phyloP scores from a whole-genome alignment of 352 stramenopile species.

The Globisporangium camurandrum region DNA sequence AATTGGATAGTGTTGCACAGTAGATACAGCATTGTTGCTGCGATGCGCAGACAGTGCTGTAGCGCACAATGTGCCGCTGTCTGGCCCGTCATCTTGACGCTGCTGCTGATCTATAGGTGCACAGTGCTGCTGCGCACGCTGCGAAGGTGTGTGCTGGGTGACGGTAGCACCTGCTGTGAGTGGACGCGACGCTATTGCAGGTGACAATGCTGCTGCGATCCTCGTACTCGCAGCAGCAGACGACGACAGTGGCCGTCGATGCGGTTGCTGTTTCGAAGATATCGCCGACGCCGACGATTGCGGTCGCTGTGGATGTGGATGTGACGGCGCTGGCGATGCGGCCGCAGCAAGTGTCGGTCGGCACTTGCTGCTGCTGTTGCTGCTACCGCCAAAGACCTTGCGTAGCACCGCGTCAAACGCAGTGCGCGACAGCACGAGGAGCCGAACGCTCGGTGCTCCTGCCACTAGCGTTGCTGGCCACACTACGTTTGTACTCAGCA shows the following conservation, averaged over 20 bases:
- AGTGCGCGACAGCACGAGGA: constrained; percentile 21
- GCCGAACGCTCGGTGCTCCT: constrained; percentile 12
- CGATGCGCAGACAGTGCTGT: too few relatives aligned
- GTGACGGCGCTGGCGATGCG: too few relatives aligned
- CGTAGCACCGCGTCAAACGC: constrained; percentile 34
- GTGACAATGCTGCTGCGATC: not conserved
- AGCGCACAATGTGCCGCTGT: too few relatives aligned
- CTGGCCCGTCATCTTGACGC: too few relatives aligned
- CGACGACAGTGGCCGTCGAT: constrained; percentile 27
- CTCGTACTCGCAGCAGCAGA: constrained; percentile 23
- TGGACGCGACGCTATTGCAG: constrained; percentile 14
- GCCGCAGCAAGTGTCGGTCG: constrained; percentile 8
- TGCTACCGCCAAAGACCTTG: constrained; percentile 22
- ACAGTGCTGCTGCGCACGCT: too few relatives aligned
- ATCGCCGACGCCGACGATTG: too few relatives aligned
- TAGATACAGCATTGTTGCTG: not conserved
- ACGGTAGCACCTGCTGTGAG: constrained; percentile 17
- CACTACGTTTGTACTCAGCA: constrained; percentile 31
- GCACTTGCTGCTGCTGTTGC: constrained; percentile 14
- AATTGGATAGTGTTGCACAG: constrained; percentile 29
- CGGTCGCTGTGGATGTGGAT: too few relatives aligned
- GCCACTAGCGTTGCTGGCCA: constrained; percentile 30
- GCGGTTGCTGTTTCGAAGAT: too few relatives aligned
- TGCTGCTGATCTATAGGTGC: too few relatives aligned
- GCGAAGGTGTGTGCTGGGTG: too few relatives aligned